These are phyloP conservation scores for Austropuccinia psidii DNA, from an alignment of 1,284 basidiomycete genomes.

Conservation along the genomic window DNA sequence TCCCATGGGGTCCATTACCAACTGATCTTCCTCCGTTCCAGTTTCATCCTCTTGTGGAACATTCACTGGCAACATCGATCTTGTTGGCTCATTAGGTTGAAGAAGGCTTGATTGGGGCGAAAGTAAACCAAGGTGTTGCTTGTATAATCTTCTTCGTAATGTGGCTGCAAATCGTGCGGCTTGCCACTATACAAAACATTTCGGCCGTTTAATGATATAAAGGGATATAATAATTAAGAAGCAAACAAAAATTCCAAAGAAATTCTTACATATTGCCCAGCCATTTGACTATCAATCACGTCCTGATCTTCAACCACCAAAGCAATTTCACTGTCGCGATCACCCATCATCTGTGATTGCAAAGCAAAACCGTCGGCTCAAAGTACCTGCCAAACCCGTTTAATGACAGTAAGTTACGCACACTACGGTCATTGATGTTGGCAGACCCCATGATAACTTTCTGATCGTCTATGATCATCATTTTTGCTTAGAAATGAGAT, in stretches of 20 bases:
- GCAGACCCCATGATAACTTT: conserved; percentile 67
- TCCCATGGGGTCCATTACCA: conserved; percentile 71
- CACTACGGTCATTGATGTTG: conserved; percentile 78
- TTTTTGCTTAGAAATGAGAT: conserved; percentile 44
- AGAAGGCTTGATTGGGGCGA: conserved; percentile 54
- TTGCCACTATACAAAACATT: conserved; percentile 50
- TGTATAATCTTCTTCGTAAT: conserved; percentile 65
- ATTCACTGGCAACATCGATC: conserved; percentile 67
- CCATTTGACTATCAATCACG: conserved; percentile 66
- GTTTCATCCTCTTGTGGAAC: conserved; percentile 62
- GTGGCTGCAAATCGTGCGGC: conserved; percentile 67
- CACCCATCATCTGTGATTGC: conserved; percentile 53
- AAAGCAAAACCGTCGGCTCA: background rate
- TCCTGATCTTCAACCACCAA: conserved; percentile 81
- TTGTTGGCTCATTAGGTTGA: conserved; percentile 46
- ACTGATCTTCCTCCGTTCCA: conserved; percentile 55
- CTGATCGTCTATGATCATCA: conserved; percentile 86
- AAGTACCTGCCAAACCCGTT: conserved; percentile 47
- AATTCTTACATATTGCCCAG: conserved; percentile 55
- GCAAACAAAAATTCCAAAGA: conserved; percentile 40
- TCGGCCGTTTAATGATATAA: conserved; percentile 36
- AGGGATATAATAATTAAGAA: conserved; percentile 46
- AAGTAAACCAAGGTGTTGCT: conserved; percentile 80
- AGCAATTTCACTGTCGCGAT: conserved; percentile 88
- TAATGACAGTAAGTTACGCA: conserved; percentile 47